Evolutionary conservation across 2,329 filamentous ascomycete genomes (phyloP).

Genomic region (Chrysosporium keratinophilum): DNA sequence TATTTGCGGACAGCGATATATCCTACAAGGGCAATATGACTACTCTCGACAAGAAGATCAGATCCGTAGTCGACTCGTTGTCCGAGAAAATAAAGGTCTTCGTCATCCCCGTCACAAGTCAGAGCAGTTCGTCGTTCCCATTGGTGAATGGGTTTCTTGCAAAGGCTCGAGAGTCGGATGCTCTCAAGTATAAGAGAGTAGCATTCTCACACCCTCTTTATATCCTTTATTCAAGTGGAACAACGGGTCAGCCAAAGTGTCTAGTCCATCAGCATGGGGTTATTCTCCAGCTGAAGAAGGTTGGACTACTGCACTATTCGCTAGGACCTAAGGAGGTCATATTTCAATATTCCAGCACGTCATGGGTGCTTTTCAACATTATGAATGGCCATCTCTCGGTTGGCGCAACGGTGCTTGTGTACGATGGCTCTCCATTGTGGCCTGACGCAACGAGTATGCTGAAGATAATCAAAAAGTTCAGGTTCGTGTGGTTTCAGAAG

Average conservation of each 20-base stretch:
- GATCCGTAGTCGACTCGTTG: constrained; percentile 25
- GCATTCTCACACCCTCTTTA: constrained; percentile 36
- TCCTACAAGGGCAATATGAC: constrained; percentile 33
- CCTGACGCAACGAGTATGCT: constrained; percentile 31
- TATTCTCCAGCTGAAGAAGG: constrained; percentile 38
- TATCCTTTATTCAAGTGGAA: constrained; percentile 38
- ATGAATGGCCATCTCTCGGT: constrained; percentile 36
- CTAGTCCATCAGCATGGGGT: constrained; percentile 38
- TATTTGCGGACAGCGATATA: constrained; percentile 35
- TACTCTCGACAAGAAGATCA: constrained; percentile 26
- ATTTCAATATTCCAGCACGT: constrained; percentile 40
- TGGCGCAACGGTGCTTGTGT: constrained; percentile 28
- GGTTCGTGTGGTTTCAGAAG: neutral
- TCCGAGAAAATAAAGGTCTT: constrained; percentile 18
- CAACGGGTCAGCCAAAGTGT: constrained; percentile 38
- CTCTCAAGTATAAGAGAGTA: constrained; percentile 30
- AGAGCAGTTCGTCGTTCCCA: constrained; percentile 18
- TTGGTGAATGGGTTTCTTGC: constrained; percentile 26
- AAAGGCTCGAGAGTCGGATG: constrained; percentile 22
- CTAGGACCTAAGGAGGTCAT: constrained; percentile 33
- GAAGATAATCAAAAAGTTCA: constrained; percentile 28
- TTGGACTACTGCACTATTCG: constrained; percentile 37
- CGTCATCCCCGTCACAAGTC: constrained; percentile 17
- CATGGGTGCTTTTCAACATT: constrained; percentile 41
- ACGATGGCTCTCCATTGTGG: constrained; percentile 37